Evolutionary conservation across 192 early-diverging fungal genomes (phyloP).

Genomic region (Coemansia sp.): DNA sequence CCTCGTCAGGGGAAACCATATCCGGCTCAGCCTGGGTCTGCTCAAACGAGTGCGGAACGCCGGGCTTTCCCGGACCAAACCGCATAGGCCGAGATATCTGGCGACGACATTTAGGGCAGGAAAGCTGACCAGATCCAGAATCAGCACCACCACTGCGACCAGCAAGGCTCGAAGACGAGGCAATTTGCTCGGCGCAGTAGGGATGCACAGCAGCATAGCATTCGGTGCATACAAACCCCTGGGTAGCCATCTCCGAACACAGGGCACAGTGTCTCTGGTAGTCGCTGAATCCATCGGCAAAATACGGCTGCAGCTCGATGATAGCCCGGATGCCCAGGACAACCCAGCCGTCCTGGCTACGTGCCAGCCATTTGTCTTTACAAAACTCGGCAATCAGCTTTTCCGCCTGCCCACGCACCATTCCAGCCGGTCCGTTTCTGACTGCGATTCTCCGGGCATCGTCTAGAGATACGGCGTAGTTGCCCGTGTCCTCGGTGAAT

Average conservation of each 20-base stretch:
- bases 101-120: conserved; percentile 26
- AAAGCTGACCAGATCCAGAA: conserved; percentile 2
- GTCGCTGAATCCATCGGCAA: conserved; percentile 24
- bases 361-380: conserved; percentile 25
- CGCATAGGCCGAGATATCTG: conserved; percentile 8
- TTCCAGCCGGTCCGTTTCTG: neutral
- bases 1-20: neutral
- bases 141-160: neutral
- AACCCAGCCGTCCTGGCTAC: conserved; percentile 6
- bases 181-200: conserved; percentile 27
- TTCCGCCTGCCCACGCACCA: conserved; percentile 15
- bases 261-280: conserved; percentile 26
- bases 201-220: conserved; percentile 31
- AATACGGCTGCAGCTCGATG: conserved; percentile 37
- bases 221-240: conserved; percentile 21
- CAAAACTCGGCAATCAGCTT: conserved; percentile 18
- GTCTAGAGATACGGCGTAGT: conserved; percentile 30
- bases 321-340: conserved; percentile 21
- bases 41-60: conserved; percentile 12
- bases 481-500: conserved; percentile 24
- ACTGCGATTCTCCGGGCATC: conserved; percentile 16
- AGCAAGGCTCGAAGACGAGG: neutral
- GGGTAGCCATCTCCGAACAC: conserved; percentile 39
- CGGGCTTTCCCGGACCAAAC: conserved; percentile 34
- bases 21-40: conserved; percentile 2